A percentile compares a stretch with the other conserved stretches of the same genome.
phyloP scores from a whole-genome alignment of 2,329 filamentous ascomycete genomes.

The Exophiala viscosa region DNA sequence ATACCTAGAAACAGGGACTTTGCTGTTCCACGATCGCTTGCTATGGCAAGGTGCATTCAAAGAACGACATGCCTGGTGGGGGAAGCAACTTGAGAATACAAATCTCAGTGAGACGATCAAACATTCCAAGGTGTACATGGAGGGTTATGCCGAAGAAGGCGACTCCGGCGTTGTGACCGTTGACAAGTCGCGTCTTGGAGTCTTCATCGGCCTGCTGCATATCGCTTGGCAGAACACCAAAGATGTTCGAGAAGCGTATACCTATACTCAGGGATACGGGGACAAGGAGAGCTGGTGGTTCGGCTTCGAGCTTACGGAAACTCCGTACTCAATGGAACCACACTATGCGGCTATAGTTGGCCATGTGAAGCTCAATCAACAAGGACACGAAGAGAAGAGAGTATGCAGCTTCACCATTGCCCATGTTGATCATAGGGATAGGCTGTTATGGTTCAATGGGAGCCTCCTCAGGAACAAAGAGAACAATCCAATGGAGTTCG shows the following conservation, averaged over 20 bases:
- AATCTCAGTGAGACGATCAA: conserved; percentile 30
- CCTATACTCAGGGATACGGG: conserved; percentile 43
- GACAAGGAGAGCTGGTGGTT: conserved; percentile 50
- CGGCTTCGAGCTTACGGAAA: conserved; percentile 41
- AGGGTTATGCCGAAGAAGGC: conserved; percentile 43
- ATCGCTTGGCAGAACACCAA: conserved; percentile 45
- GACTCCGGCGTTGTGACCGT: conserved; percentile 44
- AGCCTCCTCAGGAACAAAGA: conserved; percentile 42
- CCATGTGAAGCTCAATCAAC: conserved; percentile 26
- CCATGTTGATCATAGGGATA: conserved; percentile 39
- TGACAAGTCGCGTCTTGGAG: conserved; percentile 38
- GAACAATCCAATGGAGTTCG: conserved; percentile 32
- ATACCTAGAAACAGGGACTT: conserved; percentile 15
- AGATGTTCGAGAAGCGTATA: conserved; percentile 39
- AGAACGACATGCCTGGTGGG: conserved; percentile 23
- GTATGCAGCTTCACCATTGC: conserved; percentile 43
- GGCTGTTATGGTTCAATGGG: conserved; percentile 45
- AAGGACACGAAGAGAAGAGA: conserved; percentile 12
- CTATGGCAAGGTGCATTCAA: conserved; percentile 15
- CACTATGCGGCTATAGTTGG: conserved; percentile 45
- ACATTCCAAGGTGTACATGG: conserved; percentile 39
- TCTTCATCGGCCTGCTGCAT: conserved; percentile 42
- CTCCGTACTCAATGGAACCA: conserved; percentile 39
- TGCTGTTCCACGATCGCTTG: conserved; percentile 23
- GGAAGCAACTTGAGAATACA: conserved; percentile 34